Evolutionary conservation across 140 eudicot species (phyloP).

Genomic region (Bidens hawaiensis): DNA sequence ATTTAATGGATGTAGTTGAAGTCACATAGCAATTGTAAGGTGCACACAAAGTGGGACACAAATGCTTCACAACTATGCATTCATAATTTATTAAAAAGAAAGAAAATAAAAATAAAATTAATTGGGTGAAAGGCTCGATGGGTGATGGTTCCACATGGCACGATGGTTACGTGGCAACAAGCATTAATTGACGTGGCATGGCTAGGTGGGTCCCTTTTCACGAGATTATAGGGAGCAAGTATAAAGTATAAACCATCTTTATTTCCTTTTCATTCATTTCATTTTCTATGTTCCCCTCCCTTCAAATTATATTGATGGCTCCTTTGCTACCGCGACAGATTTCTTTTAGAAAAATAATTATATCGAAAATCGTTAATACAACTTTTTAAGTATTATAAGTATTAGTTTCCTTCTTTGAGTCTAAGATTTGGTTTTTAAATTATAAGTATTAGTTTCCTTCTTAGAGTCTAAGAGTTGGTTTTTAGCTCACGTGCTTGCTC

Average conservation of each 20-base stretch:
- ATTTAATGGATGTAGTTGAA: neutral
- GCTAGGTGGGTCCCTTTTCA: slow-evolving; percentile 13
- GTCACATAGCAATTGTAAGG: neutral
- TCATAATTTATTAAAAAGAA: neutral
- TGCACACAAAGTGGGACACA: neutral
- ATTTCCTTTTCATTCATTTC: slow-evolving; percentile 4
- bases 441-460: too few species aligned
- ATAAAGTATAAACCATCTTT: neutral
- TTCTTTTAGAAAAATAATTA: too few species aligned
- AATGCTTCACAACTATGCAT: neutral
- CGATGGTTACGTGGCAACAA: slow-evolving; percentile 27
- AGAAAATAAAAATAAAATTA: neutral
- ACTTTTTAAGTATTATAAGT: too few species aligned
- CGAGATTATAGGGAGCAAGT: slow-evolving; percentile 19
- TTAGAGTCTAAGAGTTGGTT: too few species aligned
- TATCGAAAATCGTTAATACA: too few species aligned
- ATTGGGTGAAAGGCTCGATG: slow-evolving; percentile 10
- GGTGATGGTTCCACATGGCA: slow-evolving; percentile 19
- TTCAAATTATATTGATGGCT: too few species aligned
- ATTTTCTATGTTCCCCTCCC: too few species aligned
- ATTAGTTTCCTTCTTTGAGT: too few species aligned
- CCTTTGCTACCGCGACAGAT: too few species aligned
- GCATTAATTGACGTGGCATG: slow-evolving; percentile 41
- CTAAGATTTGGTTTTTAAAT: too few species aligned
- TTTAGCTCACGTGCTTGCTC: too few species aligned